Conservation (phyloP, 2,329 filamentous ascomycete genomes). For the Alternaria gaisen region DNA sequence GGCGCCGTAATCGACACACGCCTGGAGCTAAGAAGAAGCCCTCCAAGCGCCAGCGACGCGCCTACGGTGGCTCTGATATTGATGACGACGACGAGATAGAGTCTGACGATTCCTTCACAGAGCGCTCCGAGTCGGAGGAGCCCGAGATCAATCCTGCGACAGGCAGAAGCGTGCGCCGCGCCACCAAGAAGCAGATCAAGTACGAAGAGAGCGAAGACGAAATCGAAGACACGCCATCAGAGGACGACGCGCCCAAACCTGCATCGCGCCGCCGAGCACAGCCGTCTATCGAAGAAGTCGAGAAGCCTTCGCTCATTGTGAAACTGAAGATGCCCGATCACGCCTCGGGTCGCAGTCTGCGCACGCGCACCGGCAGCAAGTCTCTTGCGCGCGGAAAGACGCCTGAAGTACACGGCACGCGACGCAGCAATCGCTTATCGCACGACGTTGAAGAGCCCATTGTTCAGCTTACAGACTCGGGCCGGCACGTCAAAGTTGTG, state of each 20-base stretch:
- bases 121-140: slow-evolving; percentile 54
- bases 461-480: slow-evolving; percentile 66
- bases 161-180: slow-evolving; percentile 64
- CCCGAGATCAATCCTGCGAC: slow-evolving; percentile 64
- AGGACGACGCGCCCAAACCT: slow-evolving; percentile 37
- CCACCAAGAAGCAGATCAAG: slow-evolving; percentile 62
- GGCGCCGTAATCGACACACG: slow-evolving; percentile 39
- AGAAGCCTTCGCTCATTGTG: slow-evolving; percentile 51
- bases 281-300: slow-evolving; percentile 39
- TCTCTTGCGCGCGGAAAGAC: slow-evolving; percentile 49
- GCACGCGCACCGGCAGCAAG: slow-evolving; percentile 54
- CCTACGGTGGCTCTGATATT: slow-evolving; percentile 47
- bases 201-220: slow-evolving; percentile 66
- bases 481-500: slow-evolving; percentile 64
- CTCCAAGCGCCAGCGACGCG: slow-evolving; percentile 46
- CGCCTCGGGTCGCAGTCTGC: slow-evolving; percentile 37
- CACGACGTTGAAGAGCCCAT: slow-evolving; percentile 66
- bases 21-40: slow-evolving; percentile 41
- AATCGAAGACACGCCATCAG: slow-evolving; percentile 51
- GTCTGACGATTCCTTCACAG: slow-evolving; percentile 55
- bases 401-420: slow-evolving; percentile 49
- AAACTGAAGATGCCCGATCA: slow-evolving; percentile 51
- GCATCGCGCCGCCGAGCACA: slow-evolving; percentile 31
- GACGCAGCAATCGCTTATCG: slow-evolving; percentile 67
- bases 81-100: slow-evolving; percentile 60